Evolutionary conservation across 805 yeast genomes (phyloP), one percentile per base, ranked within the genome.

Genomic region (Kodamaea nitidulidarum): DNA sequence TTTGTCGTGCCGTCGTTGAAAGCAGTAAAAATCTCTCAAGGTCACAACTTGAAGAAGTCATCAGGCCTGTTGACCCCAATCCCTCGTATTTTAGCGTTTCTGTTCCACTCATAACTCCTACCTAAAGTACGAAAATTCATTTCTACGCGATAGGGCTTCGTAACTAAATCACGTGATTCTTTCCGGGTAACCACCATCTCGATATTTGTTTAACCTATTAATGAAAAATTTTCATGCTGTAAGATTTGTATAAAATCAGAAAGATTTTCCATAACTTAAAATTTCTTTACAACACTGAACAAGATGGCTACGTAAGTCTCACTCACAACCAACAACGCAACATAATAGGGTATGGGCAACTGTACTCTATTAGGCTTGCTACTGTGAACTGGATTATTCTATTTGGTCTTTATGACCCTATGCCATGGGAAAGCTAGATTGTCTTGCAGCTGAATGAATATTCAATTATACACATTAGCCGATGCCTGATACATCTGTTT

Each of bases 401-500:
- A 27, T 10, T 5, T 27, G 16, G 31, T 7, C 17, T 14, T 22
- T n/a, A 17, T 12, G 10, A n/a, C 37, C 35, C 14, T n/a, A 22
- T 48, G 53, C 67, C 68, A 54, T 50, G 65, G 69, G 67, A 61
- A 61, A 52, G 48, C 53, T 48, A 62, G 67, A 62, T 60, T 63
- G 54, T 63, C 69, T 62, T 62, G 67, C 69, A 63, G 69, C 48
- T 44, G 50, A 46, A 44, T 44, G 32, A 42, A 49, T 42, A 50
- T 52, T 46, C 53, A 46, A n/a, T 22, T 21, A 36, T 41, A 45
- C 48, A 52, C 43, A 56, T 43, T 42, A 40, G 69, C 69, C 65
- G 48, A 63, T 63, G 69, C 67, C 64, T 62, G 69, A 62, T 61
- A 57, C 43, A 59, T 63, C 69, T 63, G 69, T 57, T 62, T 62